Percentiles rank a stretch among this genome's conserved stretches.
Conservation (phyloP, 1,284 basidiomycete species). For the Trametes pubescens region DNA sequence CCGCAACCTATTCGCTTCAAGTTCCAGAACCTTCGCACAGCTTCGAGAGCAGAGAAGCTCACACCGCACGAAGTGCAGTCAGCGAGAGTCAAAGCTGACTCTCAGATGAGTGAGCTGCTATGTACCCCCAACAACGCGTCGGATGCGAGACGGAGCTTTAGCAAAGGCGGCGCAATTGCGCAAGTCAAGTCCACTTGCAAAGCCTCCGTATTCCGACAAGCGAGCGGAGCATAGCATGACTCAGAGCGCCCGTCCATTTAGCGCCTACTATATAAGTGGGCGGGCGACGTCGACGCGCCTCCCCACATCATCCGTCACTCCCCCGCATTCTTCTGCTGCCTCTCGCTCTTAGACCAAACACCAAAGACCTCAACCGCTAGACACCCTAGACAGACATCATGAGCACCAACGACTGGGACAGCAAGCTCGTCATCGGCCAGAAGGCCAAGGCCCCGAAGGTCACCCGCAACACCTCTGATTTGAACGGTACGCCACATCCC, state of each 20-base stretch:
- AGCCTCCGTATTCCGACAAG: neutral
- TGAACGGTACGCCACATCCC: constrained; percentile 68
- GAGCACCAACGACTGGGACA: constrained; percentile 70
- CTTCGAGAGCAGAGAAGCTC: neutral
- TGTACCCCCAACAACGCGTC: neutral
- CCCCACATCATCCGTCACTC: constrained; percentile 23
- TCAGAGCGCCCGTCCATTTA: constrained; percentile 20
- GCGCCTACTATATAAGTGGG: constrained; percentile 34
- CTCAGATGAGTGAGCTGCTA: constrained; percentile 4
- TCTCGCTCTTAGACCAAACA: neutral
- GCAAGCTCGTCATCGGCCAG: constrained; percentile 79
- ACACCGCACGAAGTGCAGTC: constrained; percentile 3
- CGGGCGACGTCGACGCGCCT: constrained; percentile 26
- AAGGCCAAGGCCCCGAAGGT: constrained; percentile 77
- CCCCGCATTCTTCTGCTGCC: constrained; percentile 10
- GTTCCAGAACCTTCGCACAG: constrained; percentile 10
- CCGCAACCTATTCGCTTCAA: neutral
- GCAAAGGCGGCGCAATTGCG: neutral
- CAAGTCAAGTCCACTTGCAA: constrained; percentile 2
- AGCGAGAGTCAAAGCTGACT: constrained; percentile 9
- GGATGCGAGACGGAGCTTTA: neutral
- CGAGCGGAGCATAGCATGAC: constrained; percentile 21
- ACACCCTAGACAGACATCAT: constrained; percentile 29
- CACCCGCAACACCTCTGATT: constrained; percentile 69
- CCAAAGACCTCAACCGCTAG: neutral